These are phyloP conservation scores for Tilletia horrida DNA, from an alignment of 1,284 basidiomycete genomes.

Conservation along the genomic window DNA sequence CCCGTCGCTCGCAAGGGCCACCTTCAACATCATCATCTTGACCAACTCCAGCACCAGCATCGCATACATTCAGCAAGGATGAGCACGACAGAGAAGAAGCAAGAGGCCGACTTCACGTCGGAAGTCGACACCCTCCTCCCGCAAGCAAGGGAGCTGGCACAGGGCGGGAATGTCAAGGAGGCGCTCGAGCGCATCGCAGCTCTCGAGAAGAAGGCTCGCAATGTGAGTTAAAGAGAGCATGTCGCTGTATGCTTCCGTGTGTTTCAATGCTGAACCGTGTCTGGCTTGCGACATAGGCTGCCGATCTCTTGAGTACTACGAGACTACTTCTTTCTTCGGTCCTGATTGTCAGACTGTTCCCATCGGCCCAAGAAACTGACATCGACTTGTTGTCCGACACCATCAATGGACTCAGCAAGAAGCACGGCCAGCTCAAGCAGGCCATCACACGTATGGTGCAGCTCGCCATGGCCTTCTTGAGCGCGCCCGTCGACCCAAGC, in stretches of 20 bases:
- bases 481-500: conserved; percentile 24
- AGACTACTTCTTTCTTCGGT: conserved; percentile 74
- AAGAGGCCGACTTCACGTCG: conserved; percentile 61
- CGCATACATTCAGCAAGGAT: neutral
- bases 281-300: conserved; percentile 63
- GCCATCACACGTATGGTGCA: conserved; percentile 80
- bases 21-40: neutral
- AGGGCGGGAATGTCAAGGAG: conserved; percentile 72
- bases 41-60: neutral
- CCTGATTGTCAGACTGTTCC: conserved; percentile 42
- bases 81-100: conserved; percentile 56
- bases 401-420: conserved; percentile 66
- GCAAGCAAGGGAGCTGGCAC: conserved; percentile 57
- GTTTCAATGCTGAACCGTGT: neutral
- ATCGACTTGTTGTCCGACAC: conserved; percentile 43
- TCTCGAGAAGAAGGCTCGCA: conserved; percentile 93
- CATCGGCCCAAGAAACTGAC: conserved; percentile 32
- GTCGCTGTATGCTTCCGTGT: neutral
- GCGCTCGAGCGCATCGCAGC: conserved; percentile 83
- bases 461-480: conserved; percentile 47
- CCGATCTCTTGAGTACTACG: conserved; percentile 85
- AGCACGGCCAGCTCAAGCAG: conserved; percentile 93
- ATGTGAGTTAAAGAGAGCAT: conserved; percentile 64
- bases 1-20: neutral
- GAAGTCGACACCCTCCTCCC: conserved; percentile 60